Percentiles rank a stretch among this genome's conserved stretches.
phyloP scores from a whole-genome alignment of 2,329 filamentous ascomycete genomes.

The Lachnellula suecica region DNA sequence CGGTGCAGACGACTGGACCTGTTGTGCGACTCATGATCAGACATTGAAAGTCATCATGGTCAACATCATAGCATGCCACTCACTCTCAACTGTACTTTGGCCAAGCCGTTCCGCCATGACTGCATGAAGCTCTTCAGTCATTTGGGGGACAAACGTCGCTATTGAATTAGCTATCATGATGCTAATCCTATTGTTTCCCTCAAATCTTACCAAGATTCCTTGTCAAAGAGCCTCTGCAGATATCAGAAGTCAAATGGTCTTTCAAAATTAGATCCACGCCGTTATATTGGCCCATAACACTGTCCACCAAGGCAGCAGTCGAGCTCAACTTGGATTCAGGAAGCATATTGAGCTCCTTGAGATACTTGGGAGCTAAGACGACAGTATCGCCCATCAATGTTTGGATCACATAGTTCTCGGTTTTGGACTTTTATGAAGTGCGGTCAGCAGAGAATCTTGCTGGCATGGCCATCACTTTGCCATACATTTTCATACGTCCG shows the following conservation, averaged over 20 bases:
- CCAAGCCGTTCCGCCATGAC: not conserved
- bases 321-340: constrained; percentile 3
- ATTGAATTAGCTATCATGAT: not conserved
- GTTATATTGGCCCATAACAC: not conserved
- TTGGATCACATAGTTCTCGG: not conserved
- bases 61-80: not conserved
- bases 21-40: not conserved
- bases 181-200: not conserved
- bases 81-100: not conserved
- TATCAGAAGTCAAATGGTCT: not conserved
- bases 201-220: not conserved
- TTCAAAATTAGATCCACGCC: constrained; percentile 1
- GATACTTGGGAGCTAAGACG: constrained; percentile 1
- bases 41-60: not conserved
- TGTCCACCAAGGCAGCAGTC: not conserved
- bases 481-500: not conserved
- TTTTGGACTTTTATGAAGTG: not conserved
- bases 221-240: not conserved
- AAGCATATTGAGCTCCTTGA: not conserved
- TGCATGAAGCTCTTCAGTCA: not conserved
- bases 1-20: not conserved
- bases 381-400: not conserved
- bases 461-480: not conserved
- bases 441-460: not conserved
- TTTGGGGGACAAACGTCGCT: not conserved